These are phyloP conservation scores for Lophiotrema nucula DNA, from an alignment of 495 filamentous ascomycete species.

Conservation along the genomic window DNA sequence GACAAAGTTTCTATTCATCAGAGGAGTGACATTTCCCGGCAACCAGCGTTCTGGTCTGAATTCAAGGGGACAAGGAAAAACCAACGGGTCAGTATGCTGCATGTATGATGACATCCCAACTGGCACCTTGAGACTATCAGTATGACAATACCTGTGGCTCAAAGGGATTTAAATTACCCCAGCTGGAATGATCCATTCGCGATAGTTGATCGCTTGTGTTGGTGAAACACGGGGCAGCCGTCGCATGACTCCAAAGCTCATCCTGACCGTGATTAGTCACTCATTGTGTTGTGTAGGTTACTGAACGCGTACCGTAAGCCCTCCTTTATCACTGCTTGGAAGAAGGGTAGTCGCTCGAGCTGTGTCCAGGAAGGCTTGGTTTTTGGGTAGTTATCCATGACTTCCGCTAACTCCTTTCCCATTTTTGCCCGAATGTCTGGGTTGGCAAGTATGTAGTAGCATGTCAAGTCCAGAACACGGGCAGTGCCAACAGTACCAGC, in stretches of 20 bases:
- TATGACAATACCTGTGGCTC: too few species aligned
- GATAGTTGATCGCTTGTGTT: constrained; percentile 43
- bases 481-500: constrained; percentile 43
- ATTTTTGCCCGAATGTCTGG: constrained; percentile 6
- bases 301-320: constrained; percentile 45
- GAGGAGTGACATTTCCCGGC: constrained; percentile 2
- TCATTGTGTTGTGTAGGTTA: too few species aligned
- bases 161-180: constrained; percentile 2
- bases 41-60: constrained; percentile 33
- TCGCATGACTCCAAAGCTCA: constrained; percentile 46
- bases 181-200: constrained; percentile 4
- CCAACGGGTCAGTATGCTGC: constrained; percentile 8
- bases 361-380: constrained; percentile 36
- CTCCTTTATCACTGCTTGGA: constrained; percentile 44
- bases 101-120: constrained; percentile 28
- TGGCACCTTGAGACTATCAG: constrained; percentile 2
- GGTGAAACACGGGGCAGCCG: constrained; percentile 49
- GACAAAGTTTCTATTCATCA: constrained; percentile 42
- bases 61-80: constrained; percentile 17
- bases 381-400: constrained; percentile 8
- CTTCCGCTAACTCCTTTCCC: neutral
- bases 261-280: too few species aligned
- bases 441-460: constrained; percentile 38
- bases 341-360: constrained; percentile 39
- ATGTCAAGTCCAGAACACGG: constrained; percentile 30